Evolutionary conservation across 2,329 filamentous ascomycete genomes (phyloP), one percentile per base, ranked within the genome.

Genomic region (Calonectria henricotiae): DNA sequence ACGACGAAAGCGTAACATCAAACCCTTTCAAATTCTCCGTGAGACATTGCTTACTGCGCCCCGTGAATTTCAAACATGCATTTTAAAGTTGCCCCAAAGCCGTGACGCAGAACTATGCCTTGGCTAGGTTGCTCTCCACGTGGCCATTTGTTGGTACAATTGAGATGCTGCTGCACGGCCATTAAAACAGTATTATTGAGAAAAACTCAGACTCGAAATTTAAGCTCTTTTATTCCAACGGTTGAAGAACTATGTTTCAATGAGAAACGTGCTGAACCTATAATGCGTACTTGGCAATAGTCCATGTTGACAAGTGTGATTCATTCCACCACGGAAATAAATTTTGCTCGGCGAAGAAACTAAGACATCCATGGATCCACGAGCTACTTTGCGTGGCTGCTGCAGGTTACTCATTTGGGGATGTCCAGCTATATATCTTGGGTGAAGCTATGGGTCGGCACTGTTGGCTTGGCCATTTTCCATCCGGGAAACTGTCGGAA

Each of bases 61-160:
- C n/a, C 3, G 13, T 39, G 6, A 39, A 12, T 12, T 46, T 46
- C 8, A 46, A 20, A 5, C 20, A 17, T 5, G 43, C 11, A 58
- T 58, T 58, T 58, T 39, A n/a, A n/a, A 39, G 20, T 39, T 58
- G 20, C 23, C 12, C 8, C 12, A 12, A 25, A 55, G 35, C 5
- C 35, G 35, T 23, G 20, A 58, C 51, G 8, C 51, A 39, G 11
- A 58, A 58, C 25, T 37, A 58, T 39, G 9, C 51, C 39, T 39
- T 58, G 35, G 20, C 23, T 6, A 7, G 32, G 20, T 20, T 58
- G 20, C 15, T 58, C 32, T 37, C 35, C 51, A 58, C 51, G 51
- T 58, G 51, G 20, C 17, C 37, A 58, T 25, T 39, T 32, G 51
- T 12, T 58, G 35, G 51, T 2, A 58, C 51, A 58, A 39, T 39